Evolutionary conservation across 768 basidiomycete species (phyloP).

Genomic region (Leccinum arenicola): DNA sequence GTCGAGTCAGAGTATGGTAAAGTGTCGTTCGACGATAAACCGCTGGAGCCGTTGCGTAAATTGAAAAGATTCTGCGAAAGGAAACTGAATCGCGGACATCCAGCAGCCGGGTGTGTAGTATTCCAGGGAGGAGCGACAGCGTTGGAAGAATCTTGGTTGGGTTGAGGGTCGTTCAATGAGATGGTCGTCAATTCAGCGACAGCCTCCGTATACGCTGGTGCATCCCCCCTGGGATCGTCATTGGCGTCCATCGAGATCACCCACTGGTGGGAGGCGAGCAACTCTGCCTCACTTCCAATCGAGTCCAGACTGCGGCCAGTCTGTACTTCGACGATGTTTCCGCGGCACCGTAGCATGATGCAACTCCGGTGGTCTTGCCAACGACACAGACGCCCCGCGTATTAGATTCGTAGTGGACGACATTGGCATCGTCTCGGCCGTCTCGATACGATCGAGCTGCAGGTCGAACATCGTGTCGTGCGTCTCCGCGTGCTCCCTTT

Average conservation of each 20-base stretch:
- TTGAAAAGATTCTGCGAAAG: slow-evolving; percentile 38
- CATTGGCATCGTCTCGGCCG: slow-evolving; percentile 23
- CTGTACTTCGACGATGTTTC: slow-evolving; percentile 12
- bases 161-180: slow-evolving; percentile 22
- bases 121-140: background rate
- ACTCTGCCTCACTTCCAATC: slow-evolving; percentile 20
- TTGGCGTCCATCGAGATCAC: slow-evolving; percentile 2
- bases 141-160: background rate
- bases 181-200: slow-evolving; percentile 16
- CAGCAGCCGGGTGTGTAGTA: background rate
- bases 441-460: slow-evolving; percentile 22
- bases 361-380: slow-evolving; percentile 16
- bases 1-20: slow-evolving; percentile 18
- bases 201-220: slow-evolving; percentile 64
- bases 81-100: slow-evolving; percentile 49
- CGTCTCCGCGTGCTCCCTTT: slow-evolving; percentile 15
- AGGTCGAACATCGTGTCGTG: slow-evolving; percentile 14
- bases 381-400: background rate
- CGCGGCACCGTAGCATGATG: slow-evolving; percentile 1
- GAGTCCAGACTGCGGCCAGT: slow-evolving; percentile 21
- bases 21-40: background rate
- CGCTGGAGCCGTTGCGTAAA: slow-evolving; percentile 22
- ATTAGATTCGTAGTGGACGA: slow-evolving; percentile 25
- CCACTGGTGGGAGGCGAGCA: slow-evolving; percentile 19
- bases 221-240: slow-evolving; percentile 52